These are phyloP conservation scores for Actinomortierella wolfii DNA, from an alignment of 371 early-diverging fungal species.

Conservation along the genomic window DNA sequence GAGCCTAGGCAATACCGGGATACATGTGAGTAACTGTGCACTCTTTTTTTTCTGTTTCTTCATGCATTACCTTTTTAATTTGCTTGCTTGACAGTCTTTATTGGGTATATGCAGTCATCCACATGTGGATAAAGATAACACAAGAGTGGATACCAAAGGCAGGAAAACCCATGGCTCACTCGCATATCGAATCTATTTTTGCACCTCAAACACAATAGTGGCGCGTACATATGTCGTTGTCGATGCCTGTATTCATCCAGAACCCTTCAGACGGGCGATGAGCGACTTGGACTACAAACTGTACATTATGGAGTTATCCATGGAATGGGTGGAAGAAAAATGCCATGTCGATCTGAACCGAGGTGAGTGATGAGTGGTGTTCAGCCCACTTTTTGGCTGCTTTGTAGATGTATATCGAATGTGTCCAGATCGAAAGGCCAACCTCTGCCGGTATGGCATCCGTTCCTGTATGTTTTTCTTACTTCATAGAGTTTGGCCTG, in stretches of 20 bases:
- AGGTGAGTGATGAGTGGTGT: slow-evolving; percentile 44
- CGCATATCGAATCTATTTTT: no score
- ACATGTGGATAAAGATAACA: no score
- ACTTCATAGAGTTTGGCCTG: slow-evolving; percentile 58
- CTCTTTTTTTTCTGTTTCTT: not conserved
- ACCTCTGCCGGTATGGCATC: no score
- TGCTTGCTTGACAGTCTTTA: not conserved
- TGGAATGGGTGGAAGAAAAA: slow-evolving; percentile 71
- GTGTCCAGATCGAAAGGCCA: no score
- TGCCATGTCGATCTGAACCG: slow-evolving; percentile 31
- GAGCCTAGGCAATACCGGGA: slow-evolving; percentile 51
- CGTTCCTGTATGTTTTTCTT: not conserved
- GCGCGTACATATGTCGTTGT: slow-evolving; percentile 58
- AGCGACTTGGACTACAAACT: slow-evolving; percentile 63
- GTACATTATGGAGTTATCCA: slow-evolving; percentile 69
- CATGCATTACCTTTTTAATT: no score
- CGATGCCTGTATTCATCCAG: slow-evolving; percentile 73
- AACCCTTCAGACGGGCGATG: slow-evolving; percentile 56
- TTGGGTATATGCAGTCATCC: no score
- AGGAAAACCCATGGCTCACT: no score
- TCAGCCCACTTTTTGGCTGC: slow-evolving; percentile 37
- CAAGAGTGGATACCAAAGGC: no score
- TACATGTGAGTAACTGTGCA: slow-evolving; percentile 38
- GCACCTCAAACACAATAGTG: no score
- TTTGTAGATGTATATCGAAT: not conserved